Base-by-base conservation (phyloP, 1,139 yeast genomes). In the Yamadazyma atmosphaerica region DNA sequence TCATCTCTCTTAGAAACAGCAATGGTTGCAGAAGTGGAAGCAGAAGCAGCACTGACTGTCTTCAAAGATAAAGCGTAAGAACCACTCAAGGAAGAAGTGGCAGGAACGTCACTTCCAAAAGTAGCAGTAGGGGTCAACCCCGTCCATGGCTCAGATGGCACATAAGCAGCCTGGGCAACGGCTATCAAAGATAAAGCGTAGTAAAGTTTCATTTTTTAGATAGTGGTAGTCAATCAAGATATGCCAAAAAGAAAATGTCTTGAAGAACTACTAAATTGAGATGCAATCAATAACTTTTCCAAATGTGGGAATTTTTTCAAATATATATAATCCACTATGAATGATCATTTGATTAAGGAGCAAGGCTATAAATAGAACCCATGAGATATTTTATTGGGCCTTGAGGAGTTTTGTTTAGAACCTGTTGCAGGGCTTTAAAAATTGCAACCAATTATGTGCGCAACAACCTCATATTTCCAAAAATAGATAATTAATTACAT, bases 81-180 rank as follows among this genome's bases (percentile, higher is more conserved):
- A 32, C 51, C 52, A n/a, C 41, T 34, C 21, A 55, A 47, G 12
- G 52, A 42, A 37, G 51, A 37, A 26, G 56, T 45, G 11, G 56
- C 54, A 13, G 50, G 44, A 13, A 51, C 45, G 34, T 48, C 50
- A 19, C 49, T 50, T 27, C 63, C 65, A 36, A 60, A 59, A 9
- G 65, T 57, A 13, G 63, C 65, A 38, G 55, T 52, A n/a, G 68
- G 67, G 15, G 66, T 61, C 40, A 63, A 61, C 25, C 54, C 49
- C 23, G 60, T 52, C 60, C 63, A 62, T 11, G 49, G 47, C 27
- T 41, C 48, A 13, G 46, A 37, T 32, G 55, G 49, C 15, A 55
- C 55, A 6, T 55, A 42, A 25, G 63, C 61, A 30, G 51, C 47
- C 23, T 57, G 56, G 9, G 51, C 52, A 33, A 42, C 26, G 5